Evolutionary conservation across 495 filamentous ascomycete genomes (phyloP), one percentile per base, ranked within the genome.

Genomic region (Aspergillus sclerotiicarbonarius): DNA sequence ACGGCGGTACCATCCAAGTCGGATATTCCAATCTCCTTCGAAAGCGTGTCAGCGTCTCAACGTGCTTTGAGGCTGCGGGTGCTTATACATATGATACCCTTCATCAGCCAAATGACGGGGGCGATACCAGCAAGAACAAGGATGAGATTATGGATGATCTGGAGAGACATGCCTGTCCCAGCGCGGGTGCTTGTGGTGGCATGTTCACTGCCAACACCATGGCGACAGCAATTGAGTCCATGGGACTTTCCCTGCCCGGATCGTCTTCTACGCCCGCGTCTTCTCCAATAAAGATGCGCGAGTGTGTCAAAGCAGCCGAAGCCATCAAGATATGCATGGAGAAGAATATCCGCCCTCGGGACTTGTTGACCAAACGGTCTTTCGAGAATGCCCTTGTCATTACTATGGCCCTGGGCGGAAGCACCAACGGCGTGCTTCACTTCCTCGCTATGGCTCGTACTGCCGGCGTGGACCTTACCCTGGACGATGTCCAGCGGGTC

Each of bases 131-230:
- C 60, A 82, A 82, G 63, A 89, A 82, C 3, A 80, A 89, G 30
- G 85, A 85, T 55, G 90, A 96, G 43, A 81, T 97, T 54, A 85
- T 97, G 79, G 85, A 87, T 48, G 94, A 97, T 69, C 80, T 98
- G 32, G 90, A 96, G 72, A 80, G 78, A 46, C 79, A 96, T 62
- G 86, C 93, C 4, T 97, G 94, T 71, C 94, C 94, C 21, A 91
- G 90, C 13, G 86, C 90, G 13, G 93, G 93, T 32, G 92, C 92
- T n/a, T 98, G 94, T 65, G 94, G 94, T 61, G 94, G 94, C 49
- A 98, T 87, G 85, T 98, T 90, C 84, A 98, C 94, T 3, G 94
- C 94, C 54, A 98, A 98, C 71, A 97, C 94, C 2, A 96, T 98
- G 92, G 90, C 91, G 6, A 95, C 92, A 0, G 92, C 92, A 13